Conservation (phyloP, 2,329 filamentous ascomycete genomes). For the Exophiala sp. region DNA sequence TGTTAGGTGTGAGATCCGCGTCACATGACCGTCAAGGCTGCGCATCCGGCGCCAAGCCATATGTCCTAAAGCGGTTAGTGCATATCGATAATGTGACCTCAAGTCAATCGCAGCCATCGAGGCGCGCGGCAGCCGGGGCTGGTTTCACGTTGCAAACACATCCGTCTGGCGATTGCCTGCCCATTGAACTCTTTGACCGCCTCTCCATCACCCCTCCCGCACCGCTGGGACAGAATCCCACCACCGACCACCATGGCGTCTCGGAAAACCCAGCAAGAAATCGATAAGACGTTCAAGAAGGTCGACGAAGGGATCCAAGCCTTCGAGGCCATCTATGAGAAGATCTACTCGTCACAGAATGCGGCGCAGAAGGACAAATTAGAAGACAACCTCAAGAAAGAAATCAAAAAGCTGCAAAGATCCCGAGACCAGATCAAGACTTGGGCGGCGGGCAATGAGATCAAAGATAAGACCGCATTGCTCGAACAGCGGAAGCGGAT, state of each 20-base stretch:
- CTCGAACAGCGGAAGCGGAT: conserved; percentile 92
- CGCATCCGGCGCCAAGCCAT: background rate
- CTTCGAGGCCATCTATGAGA: conserved; percentile 94
- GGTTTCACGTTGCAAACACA: conserved; percentile 6
- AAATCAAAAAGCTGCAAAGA: conserved; percentile 99
- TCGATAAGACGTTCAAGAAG: conserved; percentile 99
- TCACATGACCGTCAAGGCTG: background rate
- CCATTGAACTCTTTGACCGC: background rate
- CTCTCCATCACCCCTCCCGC: background rate
- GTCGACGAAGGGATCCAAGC: conserved; percentile 85
- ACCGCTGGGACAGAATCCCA: background rate
- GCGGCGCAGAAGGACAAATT: conserved; percentile 95
- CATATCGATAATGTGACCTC: background rate
- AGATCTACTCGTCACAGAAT: conserved; percentile 89
- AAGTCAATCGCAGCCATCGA: background rate
- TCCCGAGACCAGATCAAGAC: conserved; percentile 98
- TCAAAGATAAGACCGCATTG: conserved; percentile 97
- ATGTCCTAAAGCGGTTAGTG: conserved; percentile 1
- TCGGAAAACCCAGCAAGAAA: conserved; percentile 94
- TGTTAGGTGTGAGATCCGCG: background rate
- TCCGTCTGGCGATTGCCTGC: background rate
- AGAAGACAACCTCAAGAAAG: conserved; percentile 94
- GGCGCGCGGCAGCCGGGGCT: conserved; percentile 3
- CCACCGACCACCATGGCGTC: conserved; percentile 66
- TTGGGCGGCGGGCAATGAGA: conserved; percentile 96